phyloP scores from a whole-genome alignment of 192 early-diverging fungal genomes.

The Rhizoclosmatium sp. region DNA sequence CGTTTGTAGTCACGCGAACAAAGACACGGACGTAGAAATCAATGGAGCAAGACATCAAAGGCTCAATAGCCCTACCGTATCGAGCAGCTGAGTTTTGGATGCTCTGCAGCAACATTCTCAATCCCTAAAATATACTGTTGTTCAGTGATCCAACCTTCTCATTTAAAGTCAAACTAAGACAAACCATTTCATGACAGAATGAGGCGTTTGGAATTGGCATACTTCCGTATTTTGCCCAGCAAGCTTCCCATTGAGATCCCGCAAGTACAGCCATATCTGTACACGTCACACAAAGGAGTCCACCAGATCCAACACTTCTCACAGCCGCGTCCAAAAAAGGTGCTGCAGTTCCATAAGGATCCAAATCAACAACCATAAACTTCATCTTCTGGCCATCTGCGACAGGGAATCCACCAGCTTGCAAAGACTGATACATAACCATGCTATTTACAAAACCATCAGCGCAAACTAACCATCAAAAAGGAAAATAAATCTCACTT shows the following conservation, averaged over 20 bases:
- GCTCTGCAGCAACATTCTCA: slow-evolving; percentile 87
- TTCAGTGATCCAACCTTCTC: slow-evolving; percentile 14
- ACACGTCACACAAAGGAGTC: slow-evolving; percentile 95
- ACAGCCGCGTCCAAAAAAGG: slow-evolving; percentile 97
- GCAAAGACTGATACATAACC: slow-evolving; percentile 55
- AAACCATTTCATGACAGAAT: slow-evolving; percentile 92
- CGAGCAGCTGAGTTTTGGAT: slow-evolving; percentile 84
- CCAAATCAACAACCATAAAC: slow-evolving; percentile 49
- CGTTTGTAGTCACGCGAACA: slow-evolving; percentile 83
- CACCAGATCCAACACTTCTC: slow-evolving; percentile 86
- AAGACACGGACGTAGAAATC: slow-evolving; percentile 99
- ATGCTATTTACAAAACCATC: slow-evolving; percentile 19
- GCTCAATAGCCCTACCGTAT: slow-evolving; percentile 85
- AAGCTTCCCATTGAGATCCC: slow-evolving; percentile 83
- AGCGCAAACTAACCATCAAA: not conserved
- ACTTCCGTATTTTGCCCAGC: slow-evolving; percentile 95
- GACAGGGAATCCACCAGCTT: slow-evolving; percentile 13
- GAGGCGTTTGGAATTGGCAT: slow-evolving; percentile 84
- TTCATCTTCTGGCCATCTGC: not conserved
- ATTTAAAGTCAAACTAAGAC: not conserved
- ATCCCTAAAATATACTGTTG: slow-evolving; percentile 56
- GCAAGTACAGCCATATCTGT: slow-evolving; percentile 96
- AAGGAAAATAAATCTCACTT: slow-evolving; percentile 53
- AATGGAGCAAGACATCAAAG: slow-evolving; percentile 91
- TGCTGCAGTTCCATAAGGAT: slow-evolving; percentile 96